phyloP scores from a whole-genome alignment of 768 basidiomycete genomes.

The Calocybe cyanea region DNA sequence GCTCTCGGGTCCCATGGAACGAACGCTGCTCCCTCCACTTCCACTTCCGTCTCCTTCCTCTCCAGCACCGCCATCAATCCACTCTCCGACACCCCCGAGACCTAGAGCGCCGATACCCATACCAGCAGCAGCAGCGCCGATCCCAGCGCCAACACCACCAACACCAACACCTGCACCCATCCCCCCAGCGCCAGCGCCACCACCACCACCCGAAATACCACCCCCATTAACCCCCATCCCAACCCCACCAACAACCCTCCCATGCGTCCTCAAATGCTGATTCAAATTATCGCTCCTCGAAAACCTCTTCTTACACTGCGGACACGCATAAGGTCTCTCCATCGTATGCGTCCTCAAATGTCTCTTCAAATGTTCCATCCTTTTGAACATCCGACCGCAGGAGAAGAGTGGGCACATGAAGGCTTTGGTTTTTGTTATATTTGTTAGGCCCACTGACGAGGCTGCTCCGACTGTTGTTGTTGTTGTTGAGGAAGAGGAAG shows the following conservation, averaged over 20 bases:
- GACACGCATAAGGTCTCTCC: slow-evolving; percentile 80
- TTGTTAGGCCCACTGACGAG: slow-evolving; percentile 17
- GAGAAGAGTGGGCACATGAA: slow-evolving; percentile 83
- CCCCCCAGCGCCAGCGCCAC: slow-evolving; percentile 21
- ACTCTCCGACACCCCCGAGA: slow-evolving; percentile 1
- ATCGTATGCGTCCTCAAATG: slow-evolving; percentile 88
- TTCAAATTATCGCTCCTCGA: slow-evolving; percentile 86
- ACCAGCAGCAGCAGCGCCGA: too few species aligned
- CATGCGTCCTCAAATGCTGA: slow-evolving; percentile 84
- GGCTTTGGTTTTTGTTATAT: slow-evolving; percentile 49
- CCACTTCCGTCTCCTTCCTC: slow-evolving; percentile 21
- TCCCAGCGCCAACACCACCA: slow-evolving; percentile 16
- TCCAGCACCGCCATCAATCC: too few species aligned
- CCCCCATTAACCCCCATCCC: slow-evolving; percentile 9
- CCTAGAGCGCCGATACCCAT: slow-evolving; percentile 6
- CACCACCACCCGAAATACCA: slow-evolving; percentile 13
- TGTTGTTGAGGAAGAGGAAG: too few species aligned
- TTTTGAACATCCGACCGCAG: slow-evolving; percentile 84
- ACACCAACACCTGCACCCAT: slow-evolving; percentile 18
- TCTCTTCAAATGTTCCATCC: slow-evolving; percentile 87
- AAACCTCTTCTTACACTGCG: slow-evolving; percentile 75
- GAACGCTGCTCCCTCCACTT: slow-evolving; percentile 15
- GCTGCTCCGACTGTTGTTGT: slow-evolving; percentile 19
- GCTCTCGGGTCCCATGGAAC: slow-evolving; percentile 12
- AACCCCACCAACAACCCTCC: slow-evolving; percentile 25